Conservation (phyloP, 805 yeast genomes). For the Schizosaccharomyces cryophilus region DNA sequence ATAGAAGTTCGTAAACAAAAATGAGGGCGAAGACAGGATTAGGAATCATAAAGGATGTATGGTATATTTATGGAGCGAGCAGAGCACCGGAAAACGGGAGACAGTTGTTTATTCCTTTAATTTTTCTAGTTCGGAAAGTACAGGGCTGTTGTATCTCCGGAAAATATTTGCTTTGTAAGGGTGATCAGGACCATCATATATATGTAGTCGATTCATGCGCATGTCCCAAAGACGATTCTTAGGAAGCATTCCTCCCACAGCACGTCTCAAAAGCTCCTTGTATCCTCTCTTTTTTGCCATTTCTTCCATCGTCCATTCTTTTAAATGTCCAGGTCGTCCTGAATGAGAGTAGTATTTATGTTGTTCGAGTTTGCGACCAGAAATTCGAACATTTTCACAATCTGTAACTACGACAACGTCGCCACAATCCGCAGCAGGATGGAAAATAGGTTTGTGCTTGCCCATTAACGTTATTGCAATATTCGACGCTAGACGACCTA, state of each 20-base stretch:
- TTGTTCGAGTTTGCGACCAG: constrained; percentile 63
- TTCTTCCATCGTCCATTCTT: constrained; percentile 57
- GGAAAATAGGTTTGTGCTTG: constrained; percentile 84
- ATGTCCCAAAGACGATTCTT: constrained; percentile 59
- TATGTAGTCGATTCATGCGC: constrained; percentile 63
- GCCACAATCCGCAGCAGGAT: constrained; percentile 62
- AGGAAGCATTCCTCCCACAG: constrained; percentile 92
- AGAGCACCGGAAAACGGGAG: too few relatives aligned
- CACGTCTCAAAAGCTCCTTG: constrained; percentile 61
- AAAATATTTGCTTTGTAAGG: constrained; percentile 58
- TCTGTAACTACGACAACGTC: constrained; percentile 94
- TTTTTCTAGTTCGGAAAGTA: neutral
- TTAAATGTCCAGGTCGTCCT: constrained; percentile 61
- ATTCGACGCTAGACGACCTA: constrained; percentile 77
- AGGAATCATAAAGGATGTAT: too few relatives aligned
- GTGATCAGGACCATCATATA: constrained; percentile 67
- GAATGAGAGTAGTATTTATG: constrained; percentile 79
- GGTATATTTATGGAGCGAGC: too few relatives aligned
- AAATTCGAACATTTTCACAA: constrained; percentile 53
- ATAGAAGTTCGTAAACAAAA: too few relatives aligned
- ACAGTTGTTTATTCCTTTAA: too few relatives aligned
- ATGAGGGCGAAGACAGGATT: too few relatives aligned
- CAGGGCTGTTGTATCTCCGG: neutral
- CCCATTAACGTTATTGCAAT: constrained; percentile 80
- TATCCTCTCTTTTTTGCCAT: constrained; percentile 58